A percentile compares a stretch with the other conserved stretches of the same genome.
Conservation (phyloP, 495 filamentous ascomycete species). For the Neurospora tetraspora region DNA sequence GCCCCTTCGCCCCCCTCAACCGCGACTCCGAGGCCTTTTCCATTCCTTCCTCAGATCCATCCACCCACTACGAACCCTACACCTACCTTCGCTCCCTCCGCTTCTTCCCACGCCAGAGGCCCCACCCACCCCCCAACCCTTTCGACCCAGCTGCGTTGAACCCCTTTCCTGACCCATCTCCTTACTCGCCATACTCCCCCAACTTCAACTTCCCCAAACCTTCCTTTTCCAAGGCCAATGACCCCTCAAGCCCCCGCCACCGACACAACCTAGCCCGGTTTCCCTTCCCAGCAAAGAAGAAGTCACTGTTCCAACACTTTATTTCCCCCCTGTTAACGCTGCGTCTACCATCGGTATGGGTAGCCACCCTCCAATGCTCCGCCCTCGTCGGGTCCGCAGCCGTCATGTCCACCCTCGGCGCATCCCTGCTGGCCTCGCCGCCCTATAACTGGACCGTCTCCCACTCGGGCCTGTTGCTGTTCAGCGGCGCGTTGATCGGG, state of each 20-base stretch:
- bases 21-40: neutral
- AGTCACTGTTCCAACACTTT: conserved; percentile 7
- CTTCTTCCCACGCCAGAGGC: neutral
- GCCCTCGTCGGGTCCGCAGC: conserved; percentile 16
- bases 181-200: neutral
- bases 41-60: neutral
- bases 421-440: conserved; percentile 8
- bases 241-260: neutral
- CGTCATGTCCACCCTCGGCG: conserved; percentile 20
- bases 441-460: conserved; percentile 18
- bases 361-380: conserved; percentile 22
- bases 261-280: neutral
- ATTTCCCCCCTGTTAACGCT: conserved; percentile 18
- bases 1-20: neutral
- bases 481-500: conserved; percentile 18
- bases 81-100: conserved; percentile 14
- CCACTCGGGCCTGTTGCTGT: conserved; percentile 13
- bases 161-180: neutral
- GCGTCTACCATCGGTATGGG: conserved; percentile 14
- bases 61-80: conserved; percentile 4
- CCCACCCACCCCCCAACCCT: neutral
- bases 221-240: neutral
- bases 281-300: neutral
- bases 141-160: neutral
- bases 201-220: neutral